Conservation (phyloP, 129 eudicot species). For the Kitagawia praeruptora region DNA sequence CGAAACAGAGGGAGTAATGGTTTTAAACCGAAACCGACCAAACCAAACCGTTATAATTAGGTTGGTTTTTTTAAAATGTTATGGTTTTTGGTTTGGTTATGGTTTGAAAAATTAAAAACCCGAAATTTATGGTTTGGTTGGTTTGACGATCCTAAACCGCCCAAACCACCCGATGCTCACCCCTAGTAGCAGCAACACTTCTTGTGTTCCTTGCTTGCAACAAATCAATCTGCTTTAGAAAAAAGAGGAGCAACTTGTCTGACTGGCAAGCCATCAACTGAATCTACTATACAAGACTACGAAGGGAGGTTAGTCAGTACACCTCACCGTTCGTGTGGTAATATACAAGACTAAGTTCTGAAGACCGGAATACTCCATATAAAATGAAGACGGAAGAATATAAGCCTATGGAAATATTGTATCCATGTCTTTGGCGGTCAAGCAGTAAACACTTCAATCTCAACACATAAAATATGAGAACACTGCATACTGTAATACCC, state of each 20-base stretch:
- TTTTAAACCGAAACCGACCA: no score
- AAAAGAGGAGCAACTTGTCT: neutral
- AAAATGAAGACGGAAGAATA: neutral
- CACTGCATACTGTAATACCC: conserved; percentile 14
- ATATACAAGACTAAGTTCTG: neutral
- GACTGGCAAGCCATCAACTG: neutral
- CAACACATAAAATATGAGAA: conserved; percentile 14
- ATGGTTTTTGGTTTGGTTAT: no score
- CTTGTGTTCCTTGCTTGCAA: neutral
- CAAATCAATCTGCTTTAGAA: neutral
- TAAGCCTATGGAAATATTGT: neutral
- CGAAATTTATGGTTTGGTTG: no score
- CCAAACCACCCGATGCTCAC: no score
- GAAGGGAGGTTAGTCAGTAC: neutral
- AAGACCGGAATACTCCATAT: neutral
- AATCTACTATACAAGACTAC: neutral
- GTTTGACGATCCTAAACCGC: no score
- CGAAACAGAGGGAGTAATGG: no score
- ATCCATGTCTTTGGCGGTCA: conserved; percentile 13
- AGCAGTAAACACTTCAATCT: conserved; percentile 18
- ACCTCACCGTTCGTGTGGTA: neutral
- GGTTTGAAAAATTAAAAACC: no score
- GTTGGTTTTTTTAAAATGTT: no score
- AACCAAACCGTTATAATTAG: no score
- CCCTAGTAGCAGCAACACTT: neutral